Evolutionary conservation across 2,329 filamentous ascomycete genomes (phyloP).

Genomic region (Helminthosporium solani): DNA sequence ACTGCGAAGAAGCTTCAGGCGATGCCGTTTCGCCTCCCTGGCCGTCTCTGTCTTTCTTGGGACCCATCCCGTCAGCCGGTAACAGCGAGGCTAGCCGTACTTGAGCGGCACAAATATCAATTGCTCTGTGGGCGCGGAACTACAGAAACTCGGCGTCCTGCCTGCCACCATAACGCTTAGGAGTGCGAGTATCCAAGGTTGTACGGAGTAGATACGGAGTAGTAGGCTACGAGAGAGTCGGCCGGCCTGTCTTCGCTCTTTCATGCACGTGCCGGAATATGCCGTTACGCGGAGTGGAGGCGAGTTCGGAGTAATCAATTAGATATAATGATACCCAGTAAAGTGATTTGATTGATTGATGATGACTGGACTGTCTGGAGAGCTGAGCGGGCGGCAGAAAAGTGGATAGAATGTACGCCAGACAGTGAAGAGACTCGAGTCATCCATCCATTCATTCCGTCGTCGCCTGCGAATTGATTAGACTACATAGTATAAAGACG

Average conservation of each 20-base stretch:
- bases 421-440: no score
- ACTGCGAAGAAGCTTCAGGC: slow-evolving; percentile 7
- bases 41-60: slow-evolving; percentile 18
- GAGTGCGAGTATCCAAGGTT: no score
- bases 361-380: slow-evolving; percentile 2
- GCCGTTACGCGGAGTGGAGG: slow-evolving; percentile 6
- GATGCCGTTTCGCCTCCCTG: slow-evolving; percentile 24
- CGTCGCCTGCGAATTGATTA: slow-evolving; percentile 6
- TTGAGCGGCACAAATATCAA: slow-evolving; percentile 11
- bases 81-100: slow-evolving; percentile 12
- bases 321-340: neutral
- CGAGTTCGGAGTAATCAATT: slow-evolving; percentile 1
- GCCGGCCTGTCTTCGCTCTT: slow-evolving; percentile 7
- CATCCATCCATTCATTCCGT: slow-evolving; percentile 26
- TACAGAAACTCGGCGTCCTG: slow-evolving; percentile 4
- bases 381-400: slow-evolving; percentile 16
- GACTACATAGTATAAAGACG: no score
- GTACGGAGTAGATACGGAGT: no score
- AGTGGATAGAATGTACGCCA: no score
- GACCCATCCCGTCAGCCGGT: slow-evolving; percentile 20
- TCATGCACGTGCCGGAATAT: slow-evolving; percentile 24
- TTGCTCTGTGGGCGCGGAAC: slow-evolving; percentile 11
- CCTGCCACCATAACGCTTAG: slow-evolving; percentile 20
- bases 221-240: slow-evolving; percentile 1
- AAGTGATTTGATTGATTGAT: no score